Evolutionary conservation across 2,329 filamentous ascomycete genomes (phyloP).

Genomic region (Aspergillus sp.): DNA sequence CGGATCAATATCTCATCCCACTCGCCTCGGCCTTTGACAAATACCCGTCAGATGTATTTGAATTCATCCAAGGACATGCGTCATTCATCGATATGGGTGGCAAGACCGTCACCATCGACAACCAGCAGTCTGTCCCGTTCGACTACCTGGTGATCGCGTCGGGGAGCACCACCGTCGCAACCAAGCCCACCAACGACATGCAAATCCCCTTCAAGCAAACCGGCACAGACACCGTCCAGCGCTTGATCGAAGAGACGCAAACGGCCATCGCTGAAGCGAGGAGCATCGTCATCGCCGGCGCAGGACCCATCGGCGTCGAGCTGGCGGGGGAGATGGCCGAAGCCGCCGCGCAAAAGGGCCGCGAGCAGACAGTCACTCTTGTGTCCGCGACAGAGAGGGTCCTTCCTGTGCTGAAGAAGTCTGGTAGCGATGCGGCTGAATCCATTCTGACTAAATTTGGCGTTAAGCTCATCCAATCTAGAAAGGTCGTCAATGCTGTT

Average conservation of each 20-base stretch:
- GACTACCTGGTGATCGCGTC: constrained; percentile 59
- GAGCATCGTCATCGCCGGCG: constrained; percentile 49
- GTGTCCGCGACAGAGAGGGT: constrained; percentile 31
- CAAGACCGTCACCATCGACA: constrained; percentile 45
- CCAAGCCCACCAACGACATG: constrained; percentile 29
- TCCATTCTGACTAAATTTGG: constrained; percentile 47
- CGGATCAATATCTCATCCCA: constrained; percentile 50
- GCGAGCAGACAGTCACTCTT: constrained; percentile 41
- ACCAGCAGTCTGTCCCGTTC: constrained; percentile 38
- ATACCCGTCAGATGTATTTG: constrained; percentile 48
- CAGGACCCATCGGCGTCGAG: constrained; percentile 51
- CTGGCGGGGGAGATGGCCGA: constrained; percentile 51
- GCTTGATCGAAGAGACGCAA: constrained; percentile 36
- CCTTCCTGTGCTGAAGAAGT: constrained; percentile 27
- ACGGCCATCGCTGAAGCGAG: constrained; percentile 37
- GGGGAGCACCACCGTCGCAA: constrained; percentile 48
- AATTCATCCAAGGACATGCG: constrained; percentile 52
- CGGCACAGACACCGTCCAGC: constrained; percentile 34
- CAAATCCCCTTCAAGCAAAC: constrained; percentile 44
- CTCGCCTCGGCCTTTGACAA: constrained; percentile 51
- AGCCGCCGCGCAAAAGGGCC: constrained; percentile 25
- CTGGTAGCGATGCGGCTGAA: constrained; percentile 42
- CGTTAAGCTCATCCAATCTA: constrained; percentile 44
- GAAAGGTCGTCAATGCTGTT: constrained; percentile 26
- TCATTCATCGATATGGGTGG: constrained; percentile 45